Conservation (phyloP, 2,329 filamentous ascomycete species). For the Aspergillus felis region DNA sequence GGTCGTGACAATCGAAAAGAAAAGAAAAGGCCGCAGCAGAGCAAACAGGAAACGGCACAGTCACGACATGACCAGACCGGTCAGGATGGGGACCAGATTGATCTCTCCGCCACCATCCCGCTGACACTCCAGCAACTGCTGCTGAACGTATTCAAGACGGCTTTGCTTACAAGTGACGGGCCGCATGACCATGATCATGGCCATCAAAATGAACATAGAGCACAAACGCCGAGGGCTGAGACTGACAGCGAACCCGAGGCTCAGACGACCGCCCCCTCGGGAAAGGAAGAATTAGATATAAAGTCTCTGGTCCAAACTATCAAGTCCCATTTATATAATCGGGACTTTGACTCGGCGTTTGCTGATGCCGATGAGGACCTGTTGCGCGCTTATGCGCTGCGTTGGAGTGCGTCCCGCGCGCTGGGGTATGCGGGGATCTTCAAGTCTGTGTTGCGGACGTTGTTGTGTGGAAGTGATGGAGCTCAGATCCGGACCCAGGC, state of each 20-base stretch:
- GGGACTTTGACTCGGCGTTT: conserved; percentile 82
- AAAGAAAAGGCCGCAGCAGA: conserved; percentile 7
- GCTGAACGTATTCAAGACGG: conserved; percentile 66
- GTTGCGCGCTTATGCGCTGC: conserved; percentile 76
- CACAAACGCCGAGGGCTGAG: not conserved
- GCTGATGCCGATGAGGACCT: conserved; percentile 57
- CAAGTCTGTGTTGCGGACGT: conserved; percentile 27
- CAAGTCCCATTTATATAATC: conserved; percentile 78
- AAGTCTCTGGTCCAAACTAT: conserved; percentile 67
- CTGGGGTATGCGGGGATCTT: conserved; percentile 72
- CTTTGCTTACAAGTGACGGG: conserved; percentile 50
- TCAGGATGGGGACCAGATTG: conserved; percentile 7
- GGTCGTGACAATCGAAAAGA: conserved; percentile 7
- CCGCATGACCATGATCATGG: not conserved
- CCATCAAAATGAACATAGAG: not conserved
- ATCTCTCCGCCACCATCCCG: conserved; percentile 39
- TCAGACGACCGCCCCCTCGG: conserved; percentile 1
- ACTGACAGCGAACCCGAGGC: not conserved
- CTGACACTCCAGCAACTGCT: conserved; percentile 63
- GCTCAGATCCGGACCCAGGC: not conserved
- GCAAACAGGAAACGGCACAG: conserved; percentile 2
- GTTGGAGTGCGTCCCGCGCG: conserved; percentile 86
- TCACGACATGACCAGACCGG: conserved; percentile 1
- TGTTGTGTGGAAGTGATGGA: conserved; percentile 9
- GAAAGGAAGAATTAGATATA: conserved; percentile 27